Evolutionary conservation across 257 asterid species (phyloP).

Genomic region (Paulownia fortunei): DNA sequence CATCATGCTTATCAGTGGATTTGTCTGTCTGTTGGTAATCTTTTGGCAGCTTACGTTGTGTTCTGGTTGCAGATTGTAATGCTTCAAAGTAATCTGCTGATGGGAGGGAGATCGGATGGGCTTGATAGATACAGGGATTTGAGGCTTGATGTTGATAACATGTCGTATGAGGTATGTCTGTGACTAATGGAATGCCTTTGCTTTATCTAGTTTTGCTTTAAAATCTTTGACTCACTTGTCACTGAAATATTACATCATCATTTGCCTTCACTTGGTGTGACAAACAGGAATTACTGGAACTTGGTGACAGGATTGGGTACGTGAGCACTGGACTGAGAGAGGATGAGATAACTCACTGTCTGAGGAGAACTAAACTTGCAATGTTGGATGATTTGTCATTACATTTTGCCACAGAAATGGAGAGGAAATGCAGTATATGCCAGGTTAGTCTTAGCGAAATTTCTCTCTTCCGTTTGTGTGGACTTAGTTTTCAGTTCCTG

Average conservation of each 20-base stretch:
- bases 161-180: slow-evolving; percentile 80
- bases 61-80: slow-evolving; percentile 62
- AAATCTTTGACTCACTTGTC: not conserved
- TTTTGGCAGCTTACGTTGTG: slow-evolving; percentile 14
- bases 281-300: slow-evolving; percentile 85
- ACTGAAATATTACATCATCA: not conserved
- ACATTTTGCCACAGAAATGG: slow-evolving; percentile 48
- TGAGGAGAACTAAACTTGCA: slow-evolving; percentile 56
- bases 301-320: slow-evolving; percentile 81
- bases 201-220: slow-evolving; percentile 10
- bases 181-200: not conserved
- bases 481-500: not conserved
- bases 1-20: not conserved
- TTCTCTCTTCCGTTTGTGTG: not conserved
- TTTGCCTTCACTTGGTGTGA: slow-evolving; percentile 8
- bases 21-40: slow-evolving; percentile 1
- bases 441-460: slow-evolving; percentile 57
- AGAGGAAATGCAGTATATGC: slow-evolving; percentile 81
- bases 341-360: slow-evolving; percentile 63
- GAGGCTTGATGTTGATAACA: slow-evolving; percentile 81
- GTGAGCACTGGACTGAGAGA: slow-evolving; percentile 87
- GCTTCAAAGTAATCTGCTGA: slow-evolving; percentile 67
- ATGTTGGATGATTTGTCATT: slow-evolving; percentile 35
- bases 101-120: slow-evolving; percentile 62
- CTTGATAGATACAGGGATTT: slow-evolving; percentile 62